phyloP scores from a whole-genome alignment of 2,329 filamentous ascomycete species.

The Coniochaeta sp. region DNA sequence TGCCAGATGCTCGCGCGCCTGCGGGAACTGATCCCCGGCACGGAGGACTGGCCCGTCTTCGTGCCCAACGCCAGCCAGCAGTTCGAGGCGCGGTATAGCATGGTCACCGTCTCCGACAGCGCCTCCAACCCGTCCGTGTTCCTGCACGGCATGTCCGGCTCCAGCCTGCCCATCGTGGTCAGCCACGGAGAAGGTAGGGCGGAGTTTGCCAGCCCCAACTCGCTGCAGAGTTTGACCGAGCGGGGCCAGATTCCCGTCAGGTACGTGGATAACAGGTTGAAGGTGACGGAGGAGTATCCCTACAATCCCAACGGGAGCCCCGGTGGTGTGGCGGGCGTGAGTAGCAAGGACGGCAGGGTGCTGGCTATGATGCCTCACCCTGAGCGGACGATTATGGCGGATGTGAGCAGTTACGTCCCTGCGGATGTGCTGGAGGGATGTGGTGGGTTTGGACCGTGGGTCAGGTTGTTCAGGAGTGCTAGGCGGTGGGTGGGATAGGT shows the following conservation, averaged over 20 bases:
- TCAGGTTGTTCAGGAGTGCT: slow-evolving; percentile 78
- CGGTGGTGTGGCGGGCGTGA: slow-evolving; percentile 71
- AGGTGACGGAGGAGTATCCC: slow-evolving; percentile 75
- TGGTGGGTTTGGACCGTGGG: slow-evolving; percentile 81
- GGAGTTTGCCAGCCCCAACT: slow-evolving; percentile 50
- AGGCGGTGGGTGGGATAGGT: slow-evolving; percentile 78
- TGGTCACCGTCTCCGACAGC: slow-evolving; percentile 71
- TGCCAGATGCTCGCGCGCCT: slow-evolving; percentile 89
- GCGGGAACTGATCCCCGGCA: slow-evolving; percentile 80
- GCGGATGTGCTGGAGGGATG: slow-evolving; percentile 51
- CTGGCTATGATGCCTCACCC: slow-evolving; percentile 92
- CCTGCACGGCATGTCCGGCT: slow-evolving; percentile 80
- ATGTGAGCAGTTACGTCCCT: slow-evolving; percentile 70
- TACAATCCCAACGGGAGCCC: slow-evolving; percentile 84
- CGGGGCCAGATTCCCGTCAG: slow-evolving; percentile 68
- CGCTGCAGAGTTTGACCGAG: slow-evolving; percentile 48
- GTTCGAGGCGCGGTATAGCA: slow-evolving; percentile 81
- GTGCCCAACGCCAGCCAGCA: slow-evolving; percentile 79
- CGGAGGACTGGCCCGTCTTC: slow-evolving; percentile 77
- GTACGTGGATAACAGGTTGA: slow-evolving; percentile 77
- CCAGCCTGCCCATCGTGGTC: slow-evolving; percentile 75
- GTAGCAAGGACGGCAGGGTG: slow-evolving; percentile 70
- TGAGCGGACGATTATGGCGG: slow-evolving; percentile 78
- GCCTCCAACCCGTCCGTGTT: slow-evolving; percentile 74
- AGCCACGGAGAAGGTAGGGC: slow-evolving; percentile 91